phyloP scores from a whole-genome alignment of 106 monocot species.

The Acanthochlamys bracteata region DNA sequence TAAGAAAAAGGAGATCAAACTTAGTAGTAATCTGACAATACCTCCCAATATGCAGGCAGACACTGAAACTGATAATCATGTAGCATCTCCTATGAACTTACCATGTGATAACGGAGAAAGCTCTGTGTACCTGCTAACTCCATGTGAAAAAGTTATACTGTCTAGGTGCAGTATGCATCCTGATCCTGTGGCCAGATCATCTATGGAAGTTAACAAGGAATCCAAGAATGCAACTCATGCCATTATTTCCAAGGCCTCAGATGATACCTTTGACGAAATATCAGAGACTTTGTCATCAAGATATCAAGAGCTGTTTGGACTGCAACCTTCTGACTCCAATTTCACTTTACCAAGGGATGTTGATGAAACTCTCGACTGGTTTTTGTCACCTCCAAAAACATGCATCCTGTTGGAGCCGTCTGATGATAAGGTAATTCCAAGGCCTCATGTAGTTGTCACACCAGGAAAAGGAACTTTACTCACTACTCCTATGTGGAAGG shows the following conservation, averaged over 20 bases:
- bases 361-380: conserved; percentile 70
- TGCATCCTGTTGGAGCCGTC: conserved; percentile 62
- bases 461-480: conserved; percentile 6
- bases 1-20: conserved; percentile 7
- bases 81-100: not conserved
- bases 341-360: conserved; percentile 23
- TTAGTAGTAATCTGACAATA: not conserved
- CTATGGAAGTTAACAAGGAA: not conserved
- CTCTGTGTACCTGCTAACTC: conserved; percentile 10
- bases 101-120: conserved; percentile 10
- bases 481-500: conserved; percentile 42
- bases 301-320: conserved; percentile 29
- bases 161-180: conserved; percentile 7
- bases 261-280: conserved; percentile 11
- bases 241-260: not conserved
- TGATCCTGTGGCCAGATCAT: conserved; percentile 8
- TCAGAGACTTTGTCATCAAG: conserved; percentile 20
- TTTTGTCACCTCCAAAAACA: conserved; percentile 77
- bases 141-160: conserved; percentile 17
- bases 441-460: conserved; percentile 7
- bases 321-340: conserved; percentile 9
- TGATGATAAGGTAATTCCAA: conserved; percentile 27
- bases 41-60: not conserved
- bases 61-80: not conserved
- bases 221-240: conserved; percentile 5